Conservation (phyloP, 345 rosid species). For the Salix dunnii region DNA sequence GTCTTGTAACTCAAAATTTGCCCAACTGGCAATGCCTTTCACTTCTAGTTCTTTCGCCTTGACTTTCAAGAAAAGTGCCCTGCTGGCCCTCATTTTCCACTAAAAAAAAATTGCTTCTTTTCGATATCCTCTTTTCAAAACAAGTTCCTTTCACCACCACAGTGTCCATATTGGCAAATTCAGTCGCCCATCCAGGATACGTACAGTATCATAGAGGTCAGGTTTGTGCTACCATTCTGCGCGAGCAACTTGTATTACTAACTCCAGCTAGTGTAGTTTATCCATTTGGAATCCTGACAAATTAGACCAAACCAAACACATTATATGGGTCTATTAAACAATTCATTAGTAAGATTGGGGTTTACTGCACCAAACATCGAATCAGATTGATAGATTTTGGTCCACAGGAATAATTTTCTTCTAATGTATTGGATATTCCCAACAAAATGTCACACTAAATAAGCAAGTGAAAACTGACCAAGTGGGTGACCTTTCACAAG, state of each 20-base stretch:
- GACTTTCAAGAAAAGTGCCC: constrained; percentile 12
- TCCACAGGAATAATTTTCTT: not conserved
- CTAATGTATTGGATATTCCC: not conserved
- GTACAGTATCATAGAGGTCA: not conserved
- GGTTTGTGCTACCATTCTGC: not conserved
- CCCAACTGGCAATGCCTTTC: not conserved
- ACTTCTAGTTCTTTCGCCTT: not conserved
- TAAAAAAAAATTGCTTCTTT: not conserved
- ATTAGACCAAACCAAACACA: not conserved
- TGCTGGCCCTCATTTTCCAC: not conserved
- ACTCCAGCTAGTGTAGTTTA: not conserved
- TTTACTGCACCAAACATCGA: not conserved
- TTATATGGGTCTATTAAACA: not conserved
- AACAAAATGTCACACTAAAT: not conserved
- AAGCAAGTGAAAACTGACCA: not conserved
- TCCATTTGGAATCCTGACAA: not conserved
- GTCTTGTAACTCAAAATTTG: not conserved
- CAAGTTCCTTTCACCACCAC: not conserved
- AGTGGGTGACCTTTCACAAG: not conserved
- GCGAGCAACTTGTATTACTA: not conserved
- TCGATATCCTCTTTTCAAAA: not conserved
- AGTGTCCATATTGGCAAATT: not conserved
- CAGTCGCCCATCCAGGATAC: not conserved
- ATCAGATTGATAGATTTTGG: not conserved
- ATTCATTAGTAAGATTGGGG: no score